phyloP scores from a whole-genome alignment of 495 filamentous ascomycete genomes.

The Neurospora sp. region DNA sequence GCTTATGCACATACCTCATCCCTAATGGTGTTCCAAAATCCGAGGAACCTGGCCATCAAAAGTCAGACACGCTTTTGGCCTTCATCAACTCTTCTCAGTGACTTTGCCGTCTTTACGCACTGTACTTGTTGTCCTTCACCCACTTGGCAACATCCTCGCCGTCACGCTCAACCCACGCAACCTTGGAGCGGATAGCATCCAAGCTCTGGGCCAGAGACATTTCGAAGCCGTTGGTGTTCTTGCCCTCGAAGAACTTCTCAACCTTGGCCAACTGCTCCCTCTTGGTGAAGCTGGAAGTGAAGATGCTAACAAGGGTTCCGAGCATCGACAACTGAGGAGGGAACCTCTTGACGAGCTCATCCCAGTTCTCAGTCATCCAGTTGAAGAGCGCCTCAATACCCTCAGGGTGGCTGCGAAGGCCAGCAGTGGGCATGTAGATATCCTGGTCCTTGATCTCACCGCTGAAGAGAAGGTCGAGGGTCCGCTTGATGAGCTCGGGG shows the following conservation, averaged over 20 bases:
- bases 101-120: slow-evolving; percentile 10
- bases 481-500: slow-evolving; percentile 69
- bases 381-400: slow-evolving; percentile 73
- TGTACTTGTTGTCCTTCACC: slow-evolving; percentile 30
- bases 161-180: slow-evolving; percentile 49
- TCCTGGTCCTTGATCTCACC: slow-evolving; percentile 92
- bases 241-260: slow-evolving; percentile 67
- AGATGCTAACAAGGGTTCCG: slow-evolving; percentile 72
- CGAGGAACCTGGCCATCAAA: slow-evolving; percentile 3
- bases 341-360: slow-evolving; percentile 61
- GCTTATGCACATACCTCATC: neutral
- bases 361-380: slow-evolving; percentile 86
- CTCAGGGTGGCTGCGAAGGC: slow-evolving; percentile 63
- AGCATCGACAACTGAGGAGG: slow-evolving; percentile 79
- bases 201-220: slow-evolving; percentile 51
- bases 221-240: slow-evolving; percentile 68
- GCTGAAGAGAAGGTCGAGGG: slow-evolving; percentile 62
- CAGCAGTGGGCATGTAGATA: slow-evolving; percentile 76
- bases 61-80: slow-evolving; percentile 8
- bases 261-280: slow-evolving; percentile 65
- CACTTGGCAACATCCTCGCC: slow-evolving; percentile 44
- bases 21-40: neutral
- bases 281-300: slow-evolving; percentile 70
- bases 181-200: slow-evolving; percentile 51
- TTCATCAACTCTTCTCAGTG: neutral